Conservation (phyloP, 768 basidiomycete species). For the Pleurotus tuoliensis region DNA sequence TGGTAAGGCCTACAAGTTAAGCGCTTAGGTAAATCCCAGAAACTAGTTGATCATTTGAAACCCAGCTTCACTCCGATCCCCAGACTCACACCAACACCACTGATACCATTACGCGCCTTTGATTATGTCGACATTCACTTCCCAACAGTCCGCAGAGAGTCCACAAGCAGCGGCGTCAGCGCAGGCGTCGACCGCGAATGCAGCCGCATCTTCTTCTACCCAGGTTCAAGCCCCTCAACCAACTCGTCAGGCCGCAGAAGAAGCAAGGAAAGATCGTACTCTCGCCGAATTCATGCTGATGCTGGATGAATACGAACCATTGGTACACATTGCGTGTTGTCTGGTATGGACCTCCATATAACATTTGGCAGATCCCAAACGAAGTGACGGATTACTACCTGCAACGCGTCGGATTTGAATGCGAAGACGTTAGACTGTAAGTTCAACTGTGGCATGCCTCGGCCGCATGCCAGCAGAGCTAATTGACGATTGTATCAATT, state of each 20-base stretch:
- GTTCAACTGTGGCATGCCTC: conserved; percentile 17
- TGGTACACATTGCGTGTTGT: conserved; percentile 42
- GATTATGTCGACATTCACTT: conserved; percentile 1
- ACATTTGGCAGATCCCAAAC: conserved; percentile 74
- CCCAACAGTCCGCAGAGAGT: conserved; percentile 3
- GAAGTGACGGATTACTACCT: conserved; percentile 98
- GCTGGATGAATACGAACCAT: conserved; percentile 94
- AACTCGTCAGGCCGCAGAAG: conserved; percentile 70
- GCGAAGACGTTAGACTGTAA: conserved; percentile 88
- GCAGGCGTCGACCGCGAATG: not conserved
- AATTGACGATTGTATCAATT: not conserved
- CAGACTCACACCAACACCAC: not conserved
- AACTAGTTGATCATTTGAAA: too few species aligned
- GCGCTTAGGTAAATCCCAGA: too few species aligned
- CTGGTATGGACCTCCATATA: not conserved
- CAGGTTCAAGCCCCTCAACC: conserved; percentile 33
- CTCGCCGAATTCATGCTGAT: conserved; percentile 92
- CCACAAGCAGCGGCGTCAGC: conserved; percentile 3
- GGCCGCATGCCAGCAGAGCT: too few species aligned
- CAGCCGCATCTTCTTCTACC: conserved; percentile 26
- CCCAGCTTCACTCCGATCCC: not conserved
- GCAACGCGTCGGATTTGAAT: conserved; percentile 93
- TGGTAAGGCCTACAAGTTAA: too few species aligned
- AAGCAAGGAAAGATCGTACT: conserved; percentile 84
- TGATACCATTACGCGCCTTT: not conserved